phyloP scores from a whole-genome alignment of 2,329 filamentous ascomycete genomes.

The Neofusicoccum kwambonambiense region DNA sequence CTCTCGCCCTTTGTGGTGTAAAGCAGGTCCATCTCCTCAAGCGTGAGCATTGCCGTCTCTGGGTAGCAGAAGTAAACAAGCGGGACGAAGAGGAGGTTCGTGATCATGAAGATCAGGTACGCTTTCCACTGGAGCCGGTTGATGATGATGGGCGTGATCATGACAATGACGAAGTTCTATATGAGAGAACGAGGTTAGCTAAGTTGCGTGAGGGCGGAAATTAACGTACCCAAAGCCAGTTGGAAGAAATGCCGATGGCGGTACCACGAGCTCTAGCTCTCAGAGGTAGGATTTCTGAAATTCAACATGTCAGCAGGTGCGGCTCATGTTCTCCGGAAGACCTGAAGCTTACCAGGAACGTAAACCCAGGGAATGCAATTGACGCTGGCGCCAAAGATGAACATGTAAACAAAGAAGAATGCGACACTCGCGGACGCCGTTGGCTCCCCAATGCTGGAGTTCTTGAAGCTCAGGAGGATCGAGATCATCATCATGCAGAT shows the following conservation, averaged over 20 bases:
- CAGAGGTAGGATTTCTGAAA: slow-evolving; percentile 40
- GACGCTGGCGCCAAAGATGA: slow-evolving; percentile 53
- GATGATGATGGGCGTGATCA: slow-evolving; percentile 28
- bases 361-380: slow-evolving; percentile 52
- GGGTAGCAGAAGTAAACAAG: slow-evolving; percentile 35
- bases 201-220: no score
- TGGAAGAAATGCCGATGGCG: slow-evolving; percentile 36
- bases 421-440: slow-evolving; percentile 46
- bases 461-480: slow-evolving; percentile 13
- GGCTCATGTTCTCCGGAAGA: neutral
- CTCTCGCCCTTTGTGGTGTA: slow-evolving; percentile 20
- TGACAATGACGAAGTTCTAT: slow-evolving; percentile 46
- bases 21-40: slow-evolving; percentile 38
- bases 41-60: slow-evolving; percentile 35
- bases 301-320: neutral
- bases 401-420: slow-evolving; percentile 52
- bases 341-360: slow-evolving; percentile 34
- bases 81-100: slow-evolving; percentile 15
- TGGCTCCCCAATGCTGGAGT: slow-evolving; percentile 25
- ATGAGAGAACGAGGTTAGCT: neutral
- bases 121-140: slow-evolving; percentile 16
- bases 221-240: slow-evolving; percentile 32
- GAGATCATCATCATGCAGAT: slow-evolving; percentile 33
- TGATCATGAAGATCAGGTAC: slow-evolving; percentile 18
- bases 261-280: slow-evolving; percentile 37